These are phyloP conservation scores for Cavenderia fasciculata DNA, from an alignment of 78 protist species.

Conservation along the genomic window DNA sequence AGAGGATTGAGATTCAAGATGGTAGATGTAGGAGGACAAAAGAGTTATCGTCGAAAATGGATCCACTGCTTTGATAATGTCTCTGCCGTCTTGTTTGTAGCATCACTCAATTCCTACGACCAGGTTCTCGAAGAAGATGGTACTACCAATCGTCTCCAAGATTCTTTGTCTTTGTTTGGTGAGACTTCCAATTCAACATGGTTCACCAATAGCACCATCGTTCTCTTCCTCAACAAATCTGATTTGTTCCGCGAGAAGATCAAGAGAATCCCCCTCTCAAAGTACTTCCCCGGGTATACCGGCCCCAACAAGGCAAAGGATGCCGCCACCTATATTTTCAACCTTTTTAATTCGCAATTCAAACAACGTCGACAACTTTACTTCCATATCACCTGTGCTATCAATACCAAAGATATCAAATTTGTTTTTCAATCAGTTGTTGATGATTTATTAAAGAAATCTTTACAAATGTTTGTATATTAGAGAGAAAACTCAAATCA, in stretches of 20 bases:
- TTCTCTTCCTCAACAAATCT: slow-evolving; percentile 83
- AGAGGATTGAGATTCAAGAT: slow-evolving; percentile 68
- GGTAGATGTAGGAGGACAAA: slow-evolving; percentile 95
- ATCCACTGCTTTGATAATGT: slow-evolving; percentile 91
- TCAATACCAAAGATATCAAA: slow-evolving; percentile 24
- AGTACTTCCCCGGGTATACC: slow-evolving; percentile 6
- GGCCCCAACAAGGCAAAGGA: slow-evolving; percentile 1
- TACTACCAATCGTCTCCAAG: slow-evolving; percentile 52
- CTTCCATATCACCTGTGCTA: slow-evolving; percentile 22
- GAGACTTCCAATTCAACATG: slow-evolving; percentile 85
- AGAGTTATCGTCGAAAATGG: slow-evolving; percentile 94
- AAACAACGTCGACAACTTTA: neutral
- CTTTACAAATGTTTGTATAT: slow-evolving; percentile 4
- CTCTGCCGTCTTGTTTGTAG: slow-evolving; percentile 84
- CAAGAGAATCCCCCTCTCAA: slow-evolving; percentile 69
- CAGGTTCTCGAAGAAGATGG: slow-evolving; percentile 80
- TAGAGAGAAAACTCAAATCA: too few relatives aligned
- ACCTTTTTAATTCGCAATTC: neutral
- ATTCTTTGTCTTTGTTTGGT: slow-evolving; percentile 75
- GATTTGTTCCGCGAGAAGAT: slow-evolving; percentile 89
- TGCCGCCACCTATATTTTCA: slow-evolving; percentile 4
- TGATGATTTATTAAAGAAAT: slow-evolving; percentile 28
- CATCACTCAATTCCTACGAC: slow-evolving; percentile 80
- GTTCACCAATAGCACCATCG: slow-evolving; percentile 80
- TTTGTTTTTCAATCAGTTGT: slow-evolving; percentile 20